phyloP scores from a whole-genome alignment of 78 protist genomes.

The Polysphondylium violaceum region DNA sequence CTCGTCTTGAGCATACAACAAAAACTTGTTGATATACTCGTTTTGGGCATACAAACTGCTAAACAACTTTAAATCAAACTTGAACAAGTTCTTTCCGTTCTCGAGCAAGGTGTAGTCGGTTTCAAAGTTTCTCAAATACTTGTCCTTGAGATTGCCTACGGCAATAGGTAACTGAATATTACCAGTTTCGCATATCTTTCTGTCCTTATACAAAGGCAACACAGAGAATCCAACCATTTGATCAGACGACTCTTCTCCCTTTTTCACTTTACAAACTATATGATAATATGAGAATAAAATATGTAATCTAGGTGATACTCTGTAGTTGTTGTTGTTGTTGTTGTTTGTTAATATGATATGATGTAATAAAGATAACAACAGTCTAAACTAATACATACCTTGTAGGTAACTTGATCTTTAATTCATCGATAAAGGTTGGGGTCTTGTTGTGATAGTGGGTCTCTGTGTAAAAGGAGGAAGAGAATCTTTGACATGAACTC shows the following conservation, averaged over 20 bases:
- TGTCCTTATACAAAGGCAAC: slow-evolving; percentile 33
- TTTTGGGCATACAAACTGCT: slow-evolving; percentile 48
- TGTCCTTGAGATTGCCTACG: slow-evolving; percentile 39
- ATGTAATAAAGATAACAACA: neutral
- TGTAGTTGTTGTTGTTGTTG: neutral
- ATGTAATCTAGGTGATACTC: slow-evolving; percentile 42
- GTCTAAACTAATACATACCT: neutral
- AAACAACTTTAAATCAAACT: slow-evolving; percentile 13
- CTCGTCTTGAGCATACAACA: slow-evolving; percentile 4
- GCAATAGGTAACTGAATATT: slow-evolving; percentile 25
- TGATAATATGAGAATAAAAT: slow-evolving; percentile 67
- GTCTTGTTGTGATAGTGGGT: slow-evolving; percentile 79
- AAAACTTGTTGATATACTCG: slow-evolving; percentile 22
- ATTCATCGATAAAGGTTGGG: slow-evolving; percentile 65
- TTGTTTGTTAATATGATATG: too few species aligned
- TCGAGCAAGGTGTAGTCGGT: slow-evolving; percentile 30
- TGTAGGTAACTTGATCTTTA: slow-evolving; percentile 53
- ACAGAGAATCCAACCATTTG: slow-evolving; percentile 52
- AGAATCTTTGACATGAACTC: slow-evolving; percentile 19
- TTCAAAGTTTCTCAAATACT: neutral
- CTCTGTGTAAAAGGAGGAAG: slow-evolving; percentile 12
- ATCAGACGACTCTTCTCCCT: slow-evolving; percentile 54
- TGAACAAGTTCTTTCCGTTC: slow-evolving; percentile 46
- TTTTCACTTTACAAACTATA: slow-evolving; percentile 63
- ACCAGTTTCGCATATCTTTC: slow-evolving; percentile 36